These are phyloP conservation scores for Salix caprea DNA, from an alignment of 345 rosid genomes.

Conservation along the genomic window DNA sequence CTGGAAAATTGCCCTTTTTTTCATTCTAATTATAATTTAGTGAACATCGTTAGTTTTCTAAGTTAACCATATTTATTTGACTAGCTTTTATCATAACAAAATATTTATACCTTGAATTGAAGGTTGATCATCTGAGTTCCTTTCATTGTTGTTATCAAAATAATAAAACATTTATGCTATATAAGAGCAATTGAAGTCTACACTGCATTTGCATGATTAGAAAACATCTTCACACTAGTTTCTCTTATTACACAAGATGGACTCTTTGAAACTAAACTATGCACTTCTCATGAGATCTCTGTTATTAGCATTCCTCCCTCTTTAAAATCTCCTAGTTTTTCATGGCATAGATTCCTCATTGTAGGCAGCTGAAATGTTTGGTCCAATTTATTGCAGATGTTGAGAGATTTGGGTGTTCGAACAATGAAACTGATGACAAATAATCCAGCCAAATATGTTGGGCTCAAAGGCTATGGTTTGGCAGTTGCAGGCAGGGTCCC, in stretches of 20 bases:
- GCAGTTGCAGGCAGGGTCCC: conserved; percentile 28
- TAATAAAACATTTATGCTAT: not conserved
- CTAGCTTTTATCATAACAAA: not conserved
- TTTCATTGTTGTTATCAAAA: not conserved
- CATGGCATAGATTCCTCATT: not conserved
- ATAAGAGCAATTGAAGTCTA: not conserved
- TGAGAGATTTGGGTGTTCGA: conserved; percentile 23
- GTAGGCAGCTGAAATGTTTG: not conserved
- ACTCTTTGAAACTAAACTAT: not conserved
- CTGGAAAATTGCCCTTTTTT: not conserved
- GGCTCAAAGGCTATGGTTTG: conserved; percentile 31
- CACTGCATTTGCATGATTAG: not conserved
- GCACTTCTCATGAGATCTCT: not conserved
- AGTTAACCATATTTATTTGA: not conserved
- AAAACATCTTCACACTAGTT: not conserved
- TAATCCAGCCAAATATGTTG: conserved; percentile 25
- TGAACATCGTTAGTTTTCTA: not conserved
- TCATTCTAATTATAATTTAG: not conserved
- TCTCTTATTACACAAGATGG: not conserved
- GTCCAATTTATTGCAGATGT: conserved; percentile 15
- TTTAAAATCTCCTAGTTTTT: not conserved
- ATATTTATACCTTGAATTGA: not conserved
- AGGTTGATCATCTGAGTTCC: not conserved
- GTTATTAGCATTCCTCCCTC: not conserved
- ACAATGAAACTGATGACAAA: conserved; percentile 32